Evolutionary conservation across 1,284 basidiomycete species (phyloP).

Genomic region (Sporisorium graminicola): DNA sequence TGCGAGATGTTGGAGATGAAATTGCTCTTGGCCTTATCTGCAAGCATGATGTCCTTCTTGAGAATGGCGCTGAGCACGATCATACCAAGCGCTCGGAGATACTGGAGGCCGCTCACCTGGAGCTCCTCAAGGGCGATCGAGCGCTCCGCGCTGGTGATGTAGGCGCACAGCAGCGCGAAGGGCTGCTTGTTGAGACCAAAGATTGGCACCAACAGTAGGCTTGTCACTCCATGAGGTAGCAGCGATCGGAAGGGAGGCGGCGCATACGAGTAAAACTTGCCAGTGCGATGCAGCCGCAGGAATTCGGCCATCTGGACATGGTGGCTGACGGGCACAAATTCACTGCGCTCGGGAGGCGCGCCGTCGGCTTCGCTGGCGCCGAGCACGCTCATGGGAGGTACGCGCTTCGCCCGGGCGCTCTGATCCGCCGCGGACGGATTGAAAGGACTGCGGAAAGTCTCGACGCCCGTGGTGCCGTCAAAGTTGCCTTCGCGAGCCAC

Average conservation of each 20-base stretch:
- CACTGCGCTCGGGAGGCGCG: constrained; percentile 45
- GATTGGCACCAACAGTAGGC: constrained; percentile 76
- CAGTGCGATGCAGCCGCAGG: constrained; percentile 54
- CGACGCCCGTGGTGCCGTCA: constrained; percentile 51
- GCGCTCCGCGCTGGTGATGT: constrained; percentile 80
- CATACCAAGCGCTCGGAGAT: constrained; percentile 87
- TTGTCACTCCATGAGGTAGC: constrained; percentile 54
- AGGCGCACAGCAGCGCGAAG: constrained; percentile 90
- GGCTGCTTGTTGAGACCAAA: constrained; percentile 92
- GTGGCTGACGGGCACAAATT: constrained; percentile 59
- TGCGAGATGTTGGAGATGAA: constrained; percentile 96
- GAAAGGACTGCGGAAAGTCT: constrained; percentile 39
- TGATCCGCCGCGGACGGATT: constrained; percentile 30
- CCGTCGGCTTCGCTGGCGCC: constrained; percentile 55
- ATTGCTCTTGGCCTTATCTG: constrained; percentile 87
- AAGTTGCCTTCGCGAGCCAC: constrained; percentile 30
- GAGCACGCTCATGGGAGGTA: constrained; percentile 63
- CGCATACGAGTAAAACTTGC: constrained; percentile 58
- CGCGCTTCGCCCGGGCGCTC: constrained; percentile 36
- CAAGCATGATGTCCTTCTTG: constrained; percentile 90
- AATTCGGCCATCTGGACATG: constrained; percentile 64
- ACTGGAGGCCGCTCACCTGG: constrained; percentile 84
- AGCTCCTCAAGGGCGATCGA: constrained; percentile 82
- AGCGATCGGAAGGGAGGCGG: constrained; percentile 61
- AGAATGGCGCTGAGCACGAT: constrained; percentile 94